Evolutionary conservation across 805 yeast species (phyloP).

Genomic region (Alloascoidea africana): DNA sequence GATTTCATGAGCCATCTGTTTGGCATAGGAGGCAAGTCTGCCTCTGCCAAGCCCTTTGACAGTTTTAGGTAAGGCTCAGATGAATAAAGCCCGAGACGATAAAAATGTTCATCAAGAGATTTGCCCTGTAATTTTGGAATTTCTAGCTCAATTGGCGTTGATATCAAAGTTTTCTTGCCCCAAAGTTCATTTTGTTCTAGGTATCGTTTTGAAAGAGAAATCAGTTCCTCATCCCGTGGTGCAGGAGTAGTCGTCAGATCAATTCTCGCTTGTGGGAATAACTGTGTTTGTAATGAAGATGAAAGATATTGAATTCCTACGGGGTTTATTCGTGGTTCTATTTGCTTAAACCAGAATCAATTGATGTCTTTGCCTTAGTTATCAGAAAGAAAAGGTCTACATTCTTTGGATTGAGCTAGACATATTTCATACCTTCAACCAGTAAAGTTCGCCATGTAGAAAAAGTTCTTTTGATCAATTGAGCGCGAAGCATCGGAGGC

Average conservation of each 20-base stretch:
- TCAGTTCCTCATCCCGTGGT: slow-evolving; percentile 18
- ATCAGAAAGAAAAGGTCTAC: no score
- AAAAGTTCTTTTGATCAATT: no score
- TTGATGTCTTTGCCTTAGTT: no score
- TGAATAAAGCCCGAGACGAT: slow-evolving; percentile 43
- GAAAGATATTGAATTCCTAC: slow-evolving; percentile 75
- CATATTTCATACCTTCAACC: no score
- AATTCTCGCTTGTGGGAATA: slow-evolving; percentile 33
- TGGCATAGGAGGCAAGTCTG: slow-evolving; percentile 25
- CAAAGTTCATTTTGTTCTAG: slow-evolving; percentile 47
- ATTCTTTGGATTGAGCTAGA: no score
- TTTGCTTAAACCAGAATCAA: no score
- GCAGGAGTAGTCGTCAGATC: no score
- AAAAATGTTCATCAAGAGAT: slow-evolving; percentile 74
- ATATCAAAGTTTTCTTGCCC: slow-evolving; percentile 55
- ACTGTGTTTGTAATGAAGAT: slow-evolving; percentile 34
- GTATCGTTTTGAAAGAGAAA: slow-evolving; percentile 44
- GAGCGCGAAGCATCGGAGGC: no score
- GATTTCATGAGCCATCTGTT: slow-evolving; percentile 36
- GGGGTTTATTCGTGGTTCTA: slow-evolving; percentile 55
- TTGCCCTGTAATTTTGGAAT: slow-evolving; percentile 66
- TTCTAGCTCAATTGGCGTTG: slow-evolving; percentile 40
- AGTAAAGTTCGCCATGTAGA: no score
- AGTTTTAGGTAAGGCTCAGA: slow-evolving; percentile 44
- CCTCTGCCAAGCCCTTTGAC: slow-evolving; percentile 30